Evolutionary conservation across 2,329 filamentous ascomycete species (phyloP), one percentile per base, ranked within the genome.

Genomic region (Aspergillus unguis): DNA sequence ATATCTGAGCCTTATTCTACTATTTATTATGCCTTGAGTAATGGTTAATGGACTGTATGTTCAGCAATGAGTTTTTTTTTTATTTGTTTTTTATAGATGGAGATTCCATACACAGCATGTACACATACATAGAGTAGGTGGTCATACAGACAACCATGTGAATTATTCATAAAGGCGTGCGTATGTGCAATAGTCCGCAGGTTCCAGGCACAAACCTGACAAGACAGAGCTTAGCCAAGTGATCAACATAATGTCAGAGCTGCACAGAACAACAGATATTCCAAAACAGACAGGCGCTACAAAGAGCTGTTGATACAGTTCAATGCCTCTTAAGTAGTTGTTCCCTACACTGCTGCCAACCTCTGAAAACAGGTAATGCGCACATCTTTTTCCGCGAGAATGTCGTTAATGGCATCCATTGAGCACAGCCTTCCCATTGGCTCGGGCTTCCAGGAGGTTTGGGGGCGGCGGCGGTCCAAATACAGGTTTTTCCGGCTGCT

Each of bases 391-490:
- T 35, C 36, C 23, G 42, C 27, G 27, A 33, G 28, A 41, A 42
- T 17, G 29, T 47, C 42, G 45, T 49, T 57, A 64, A 53, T 67
- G 65, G 44, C 71, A 69, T 54, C 75, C 75, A 62, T 78, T 77
- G 37, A 77, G 63, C 48, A 74, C 64, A 28, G 68, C 62, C 55
- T 70, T 76, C 44, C 75, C 73, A 53, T 78, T 77, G 41, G 73
- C 66, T 57, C 73, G 71, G n/a, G 71, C 65, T 60, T 76, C 71
- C 44, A 75, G 62, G 35, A 78, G 72, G 36, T 76, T 76, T 7
- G 78, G 78, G 7, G 79, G 79, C 17, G 77, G 78, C 27, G 77
- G 77, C 25, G 77, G 76, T 35, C 74, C 74, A 55, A 76, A 76
- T 36, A 76, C 71, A 27, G 74, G 73, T 57, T 74, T 75, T 45